Conservation (phyloP, 805 yeast genomes). For the Ogataea corticis region DNA sequence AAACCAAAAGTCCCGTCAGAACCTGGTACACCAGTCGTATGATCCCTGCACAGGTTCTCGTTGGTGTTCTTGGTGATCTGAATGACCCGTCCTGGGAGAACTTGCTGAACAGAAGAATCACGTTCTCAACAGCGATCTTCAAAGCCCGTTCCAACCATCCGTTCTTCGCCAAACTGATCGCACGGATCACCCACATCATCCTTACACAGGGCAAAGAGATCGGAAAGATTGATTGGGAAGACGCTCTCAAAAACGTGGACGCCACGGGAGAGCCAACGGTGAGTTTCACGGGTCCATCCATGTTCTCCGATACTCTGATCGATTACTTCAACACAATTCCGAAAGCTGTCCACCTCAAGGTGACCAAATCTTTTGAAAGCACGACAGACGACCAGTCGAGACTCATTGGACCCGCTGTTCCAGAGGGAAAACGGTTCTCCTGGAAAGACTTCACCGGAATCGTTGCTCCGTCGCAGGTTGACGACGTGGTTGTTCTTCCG, state of each 20-base stretch:
- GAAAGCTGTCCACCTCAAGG: constrained; percentile 11
- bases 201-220: constrained; percentile 14
- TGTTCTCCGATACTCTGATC: constrained; percentile 26
- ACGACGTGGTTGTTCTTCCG: constrained; percentile 23
- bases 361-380: constrained; percentile 10
- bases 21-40: constrained; percentile 23
- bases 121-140: constrained; percentile 24
- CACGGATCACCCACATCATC: constrained; percentile 23
- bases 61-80: constrained; percentile 25
- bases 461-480: constrained; percentile 23
- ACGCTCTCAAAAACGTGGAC: constrained; percentile 13
- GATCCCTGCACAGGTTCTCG: constrained; percentile 15
- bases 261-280: constrained; percentile 23
- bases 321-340: constrained; percentile 24
- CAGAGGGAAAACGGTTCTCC: constrained; percentile 18
- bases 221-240: constrained; percentile 18
- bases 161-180: constrained; percentile 26
- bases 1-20: constrained; percentile 41
- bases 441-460: constrained; percentile 23
- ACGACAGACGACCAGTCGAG: constrained; percentile 2
- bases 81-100: constrained; percentile 20
- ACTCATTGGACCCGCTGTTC: constrained; percentile 21
- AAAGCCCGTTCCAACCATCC: constrained; percentile 26
- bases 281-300: constrained; percentile 26
- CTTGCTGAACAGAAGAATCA: constrained; percentile 22